Evolutionary conservation across 2,329 filamentous ascomycete species (phyloP).

Genomic region (Pyricularia sp.): DNA sequence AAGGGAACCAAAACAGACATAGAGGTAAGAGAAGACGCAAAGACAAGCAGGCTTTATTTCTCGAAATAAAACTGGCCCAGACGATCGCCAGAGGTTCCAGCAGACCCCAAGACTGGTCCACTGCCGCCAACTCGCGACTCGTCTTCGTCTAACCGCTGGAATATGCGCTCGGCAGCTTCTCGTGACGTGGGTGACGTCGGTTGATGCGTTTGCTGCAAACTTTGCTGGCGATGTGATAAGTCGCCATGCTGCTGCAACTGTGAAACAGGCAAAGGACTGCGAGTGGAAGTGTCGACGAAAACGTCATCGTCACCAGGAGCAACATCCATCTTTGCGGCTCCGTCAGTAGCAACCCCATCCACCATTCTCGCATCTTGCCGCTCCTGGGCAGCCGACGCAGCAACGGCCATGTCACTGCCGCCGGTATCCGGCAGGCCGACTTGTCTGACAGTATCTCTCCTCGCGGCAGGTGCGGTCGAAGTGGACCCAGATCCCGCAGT

Average conservation of each 20-base stretch:
- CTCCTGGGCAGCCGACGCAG: constrained; percentile 37
- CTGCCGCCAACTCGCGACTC: constrained; percentile 28
- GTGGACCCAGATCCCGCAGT: constrained; percentile 16
- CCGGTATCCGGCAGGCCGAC: constrained; percentile 21
- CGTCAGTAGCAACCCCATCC: constrained; percentile 55
- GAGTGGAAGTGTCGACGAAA: constrained; percentile 57
- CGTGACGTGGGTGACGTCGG: constrained; percentile 17
- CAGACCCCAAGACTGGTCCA: constrained; percentile 30
- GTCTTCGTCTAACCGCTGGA: constrained; percentile 47
- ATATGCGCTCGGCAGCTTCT: constrained; percentile 56
- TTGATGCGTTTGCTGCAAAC: constrained; percentile 12
- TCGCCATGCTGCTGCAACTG: constrained; percentile 22
- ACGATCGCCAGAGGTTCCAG: constrained; percentile 32
- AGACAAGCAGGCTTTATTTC: constrained; percentile 15
- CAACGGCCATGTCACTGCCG: constrained; percentile 32
- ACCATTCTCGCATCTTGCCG: constrained; percentile 54
- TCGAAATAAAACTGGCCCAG: constrained; percentile 55
- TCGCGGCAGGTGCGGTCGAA: constrained; percentile 7
- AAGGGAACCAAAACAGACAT: neutral
- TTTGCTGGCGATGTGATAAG: constrained; percentile 19
- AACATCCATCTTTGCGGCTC: constrained; percentile 24
- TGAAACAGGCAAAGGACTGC: constrained; percentile 42
- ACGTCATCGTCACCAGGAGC: constrained; percentile 31
- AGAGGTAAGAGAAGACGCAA: neutral
- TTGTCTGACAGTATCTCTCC: constrained; percentile 17